Evolutionary conservation across 2,329 filamentous ascomycete genomes (phyloP), one percentile per base, ranked within the genome.

Genomic region (Trichoderma simmonsii): DNA sequence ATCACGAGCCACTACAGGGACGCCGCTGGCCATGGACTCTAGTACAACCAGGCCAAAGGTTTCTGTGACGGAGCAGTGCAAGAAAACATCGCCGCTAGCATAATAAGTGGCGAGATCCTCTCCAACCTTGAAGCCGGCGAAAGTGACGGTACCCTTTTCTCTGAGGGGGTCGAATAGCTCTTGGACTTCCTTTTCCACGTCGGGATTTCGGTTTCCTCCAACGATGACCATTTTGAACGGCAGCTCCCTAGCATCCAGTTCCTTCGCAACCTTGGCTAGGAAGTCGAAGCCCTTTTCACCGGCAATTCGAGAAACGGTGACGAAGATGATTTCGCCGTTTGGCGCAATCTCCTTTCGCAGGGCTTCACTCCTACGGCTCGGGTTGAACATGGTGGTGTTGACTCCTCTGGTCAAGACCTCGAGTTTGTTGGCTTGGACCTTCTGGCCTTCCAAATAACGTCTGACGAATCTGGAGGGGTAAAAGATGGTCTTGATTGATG

Each of bases 261-360:
- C 83, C 54, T 81, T 82, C 14, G 86, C 87, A 1, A 83, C 88
- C 66, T 86, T 80, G 5, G 90, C 87, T 28, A 93, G 83, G 76
- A 92, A 93, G 60, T 88, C 87, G 76, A 92, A 92, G 0, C 91
- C 90, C 77, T 93, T 93, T 77, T 93, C 91, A 2, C 89, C 89
- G 0, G 91, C 90, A 28, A 93, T 83, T 34, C 91, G 86, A 4
- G 89, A 90, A 11, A 92, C 90, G 39, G 87, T 91, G 68, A 91
- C 84, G 30, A 93, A 85, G 60, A 93, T 87, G 73, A 90, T 83
- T 78, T 92, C 89, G 51, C 87, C 88, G 65, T 88, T 85, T 0
- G 89, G 89, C 0, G 89, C 89, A 30, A 92, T 83, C 65, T 85
- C 75, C 9, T 79, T 81, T 18, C 90, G 85, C 71, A 90, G 84